Conservation (phyloP, 106 monocot genomes). For the Xerophyta viscosa region DNA sequence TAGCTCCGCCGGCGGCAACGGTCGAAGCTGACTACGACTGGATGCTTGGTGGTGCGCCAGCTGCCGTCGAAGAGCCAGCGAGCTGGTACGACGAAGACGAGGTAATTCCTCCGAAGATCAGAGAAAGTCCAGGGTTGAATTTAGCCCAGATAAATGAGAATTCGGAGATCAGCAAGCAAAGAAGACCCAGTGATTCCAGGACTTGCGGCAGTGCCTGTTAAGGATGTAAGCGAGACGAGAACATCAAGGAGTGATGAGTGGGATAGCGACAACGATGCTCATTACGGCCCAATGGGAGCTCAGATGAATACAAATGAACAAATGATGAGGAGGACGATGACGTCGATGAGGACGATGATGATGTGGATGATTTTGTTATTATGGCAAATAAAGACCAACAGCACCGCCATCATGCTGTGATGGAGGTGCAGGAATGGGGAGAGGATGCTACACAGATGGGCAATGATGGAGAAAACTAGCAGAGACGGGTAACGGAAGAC, state of each 20-base stretch:
- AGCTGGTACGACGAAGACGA: conserved; percentile 52
- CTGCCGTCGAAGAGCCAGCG: conserved; percentile 21
- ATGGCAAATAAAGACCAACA: conserved; percentile 30
- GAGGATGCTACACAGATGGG: conserved; percentile 38
- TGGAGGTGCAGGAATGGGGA: conserved; percentile 71
- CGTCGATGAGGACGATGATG: too few relatives aligned
- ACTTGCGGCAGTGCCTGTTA: conserved; percentile 18
- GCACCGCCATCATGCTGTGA: conserved; percentile 33
- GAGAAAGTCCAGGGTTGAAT: not conserved
- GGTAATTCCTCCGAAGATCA: not conserved
- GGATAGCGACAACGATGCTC: conserved; percentile 82
- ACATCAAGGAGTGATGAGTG: conserved; percentile 50
- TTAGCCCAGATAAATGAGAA: not conserved
- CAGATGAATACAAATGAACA: conserved; percentile 11
- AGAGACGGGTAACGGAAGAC: too few relatives aligned
- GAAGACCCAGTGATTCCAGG: conserved; percentile 46
- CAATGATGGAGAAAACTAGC: conserved; percentile 56
- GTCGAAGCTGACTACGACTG: conserved; percentile 26
- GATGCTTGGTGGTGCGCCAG: conserved; percentile 24
- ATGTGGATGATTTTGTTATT: conserved; percentile 49
- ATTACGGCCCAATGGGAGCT: conserved; percentile 10
- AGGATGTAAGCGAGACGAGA: conserved; percentile 1
- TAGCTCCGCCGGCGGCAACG: not conserved
- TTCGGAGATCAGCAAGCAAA: conserved; percentile 11
- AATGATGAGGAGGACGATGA: conserved; percentile 48